Evolutionary conservation across 2,329 filamentous ascomycete species (phyloP).

Genomic region (Sclerotinia subarctica): DNA sequence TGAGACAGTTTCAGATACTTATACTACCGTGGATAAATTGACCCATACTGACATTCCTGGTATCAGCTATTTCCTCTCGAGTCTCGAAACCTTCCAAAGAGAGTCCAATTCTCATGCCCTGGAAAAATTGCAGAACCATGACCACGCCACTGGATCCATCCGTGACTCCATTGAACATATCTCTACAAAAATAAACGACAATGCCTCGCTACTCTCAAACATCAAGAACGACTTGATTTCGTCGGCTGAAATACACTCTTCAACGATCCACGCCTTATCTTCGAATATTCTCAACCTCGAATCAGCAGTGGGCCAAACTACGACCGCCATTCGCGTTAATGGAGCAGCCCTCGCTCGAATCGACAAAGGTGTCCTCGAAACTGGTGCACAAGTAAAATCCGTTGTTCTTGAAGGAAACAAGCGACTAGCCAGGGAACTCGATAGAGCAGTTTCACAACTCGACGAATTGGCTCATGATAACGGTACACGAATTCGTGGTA

Average conservation of each 20-base stretch:
- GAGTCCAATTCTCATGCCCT: slow-evolving; percentile 20
- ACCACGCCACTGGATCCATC: slow-evolving; percentile 21
- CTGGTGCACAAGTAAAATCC: slow-evolving; percentile 27
- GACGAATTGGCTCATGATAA: slow-evolving; percentile 28
- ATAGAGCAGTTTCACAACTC: slow-evolving; percentile 21
- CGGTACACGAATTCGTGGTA: slow-evolving; percentile 25
- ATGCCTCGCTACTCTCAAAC: slow-evolving; percentile 9
- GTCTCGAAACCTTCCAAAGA: slow-evolving; percentile 20
- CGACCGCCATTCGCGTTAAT: slow-evolving; percentile 28
- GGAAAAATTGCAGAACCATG: slow-evolving; percentile 19
- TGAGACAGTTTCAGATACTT: slow-evolving; percentile 23
- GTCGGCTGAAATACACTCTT: slow-evolving; percentile 14
- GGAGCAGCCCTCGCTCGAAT: slow-evolving; percentile 29
- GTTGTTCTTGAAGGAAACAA: slow-evolving; percentile 24
- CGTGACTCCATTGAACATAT: slow-evolving; percentile 23
- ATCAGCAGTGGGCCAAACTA: slow-evolving; percentile 20
- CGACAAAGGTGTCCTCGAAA: slow-evolving; percentile 30
- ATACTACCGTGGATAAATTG: slow-evolving; percentile 21
- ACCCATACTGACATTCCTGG: slow-evolving; percentile 23
- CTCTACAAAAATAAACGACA: slow-evolving; percentile 19
- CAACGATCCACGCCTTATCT: slow-evolving; percentile 21
- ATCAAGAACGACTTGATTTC: slow-evolving; percentile 19
- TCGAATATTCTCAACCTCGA: slow-evolving; percentile 20
- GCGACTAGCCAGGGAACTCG: slow-evolving; percentile 22
- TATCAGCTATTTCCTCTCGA: slow-evolving; percentile 22